phyloP scores from a whole-genome alignment of 805 yeast genomes.

The Starmerella apis region DNA sequence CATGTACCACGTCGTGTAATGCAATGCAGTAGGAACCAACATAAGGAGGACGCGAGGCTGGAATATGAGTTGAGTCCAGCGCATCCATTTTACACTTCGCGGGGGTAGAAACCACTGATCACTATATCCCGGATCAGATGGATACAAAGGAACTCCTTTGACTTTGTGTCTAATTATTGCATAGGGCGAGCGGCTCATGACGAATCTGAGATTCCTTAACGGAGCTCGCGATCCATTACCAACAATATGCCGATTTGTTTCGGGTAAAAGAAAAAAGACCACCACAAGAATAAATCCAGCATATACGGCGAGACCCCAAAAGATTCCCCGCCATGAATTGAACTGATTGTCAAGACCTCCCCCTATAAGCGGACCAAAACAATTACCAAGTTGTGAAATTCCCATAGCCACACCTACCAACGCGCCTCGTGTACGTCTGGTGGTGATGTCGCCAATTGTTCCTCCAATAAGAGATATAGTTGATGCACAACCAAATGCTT shows the following conservation, averaged over 20 bases:
- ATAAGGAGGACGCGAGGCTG: constrained; percentile 39
- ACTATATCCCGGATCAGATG: constrained; percentile 19
- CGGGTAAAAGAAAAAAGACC: constrained; percentile 46
- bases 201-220: constrained; percentile 1
- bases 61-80: constrained; percentile 39
- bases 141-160: constrained; percentile 25
- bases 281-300: constrained; percentile 38
- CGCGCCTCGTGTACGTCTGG: constrained; percentile 57
- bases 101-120: constrained; percentile 24
- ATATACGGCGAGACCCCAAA: constrained; percentile 59
- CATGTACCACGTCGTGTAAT: constrained; percentile 62
- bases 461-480: constrained; percentile 62
- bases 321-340: constrained; percentile 53
- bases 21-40: constrained; percentile 49
- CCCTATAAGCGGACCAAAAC: constrained; percentile 67
- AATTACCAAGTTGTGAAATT: constrained; percentile 58
- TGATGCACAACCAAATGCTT: constrained; percentile 69
- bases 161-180: constrained; percentile 17
- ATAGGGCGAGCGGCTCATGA: constrained; percentile 26
- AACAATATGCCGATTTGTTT: constrained; percentile 59
- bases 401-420: constrained; percentile 59
- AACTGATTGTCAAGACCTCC: constrained; percentile 39
- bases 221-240: constrained; percentile 62
- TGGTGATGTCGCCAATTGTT: constrained; percentile 61
- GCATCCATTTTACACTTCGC: constrained; percentile 14